phyloP scores from a whole-genome alignment of 768 basidiomycete genomes.

The Mycena chlorophos region DNA sequence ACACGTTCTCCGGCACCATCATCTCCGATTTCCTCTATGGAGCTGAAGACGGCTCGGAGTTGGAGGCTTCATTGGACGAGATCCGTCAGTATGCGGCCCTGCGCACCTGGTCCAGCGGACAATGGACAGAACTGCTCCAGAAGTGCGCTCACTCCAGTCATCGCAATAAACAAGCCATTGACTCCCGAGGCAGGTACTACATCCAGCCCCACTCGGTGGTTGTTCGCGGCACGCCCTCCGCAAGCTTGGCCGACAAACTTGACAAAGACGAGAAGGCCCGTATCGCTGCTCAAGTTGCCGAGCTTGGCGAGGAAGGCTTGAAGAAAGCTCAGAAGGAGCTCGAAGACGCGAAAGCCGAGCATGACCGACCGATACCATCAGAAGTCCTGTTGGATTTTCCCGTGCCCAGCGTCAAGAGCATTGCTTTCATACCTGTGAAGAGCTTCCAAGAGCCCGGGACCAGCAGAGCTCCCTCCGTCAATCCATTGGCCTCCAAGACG shows the following conservation, averaged over 20 bases:
- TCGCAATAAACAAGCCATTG: no score
- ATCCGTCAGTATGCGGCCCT: constrained; percentile 69
- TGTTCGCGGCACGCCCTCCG: constrained; percentile 88
- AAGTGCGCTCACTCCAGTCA: constrained; percentile 52
- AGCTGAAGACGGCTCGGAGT: constrained; percentile 74
- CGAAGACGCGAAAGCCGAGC: constrained; percentile 82
- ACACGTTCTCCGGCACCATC: constrained; percentile 71
- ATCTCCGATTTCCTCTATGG: constrained; percentile 90
- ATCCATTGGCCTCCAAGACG: constrained; percentile 33
- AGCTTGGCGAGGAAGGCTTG: constrained; percentile 81
- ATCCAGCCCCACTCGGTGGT: constrained; percentile 70
- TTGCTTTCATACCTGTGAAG: constrained; percentile 85
- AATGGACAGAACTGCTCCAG: constrained; percentile 77
- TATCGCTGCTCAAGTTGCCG: constrained; percentile 63
- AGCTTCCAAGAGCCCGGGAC: constrained; percentile 62
- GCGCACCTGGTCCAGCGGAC: constrained; percentile 65
- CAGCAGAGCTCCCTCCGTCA: constrained; percentile 38
- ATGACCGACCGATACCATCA: constrained; percentile 78
- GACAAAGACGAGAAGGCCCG: constrained; percentile 81
- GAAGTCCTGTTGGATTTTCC: constrained; percentile 83
- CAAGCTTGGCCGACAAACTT: constrained; percentile 74
- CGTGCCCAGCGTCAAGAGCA: constrained; percentile 87
- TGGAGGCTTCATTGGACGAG: constrained; percentile 73
- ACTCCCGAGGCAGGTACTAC: constrained; percentile 80
- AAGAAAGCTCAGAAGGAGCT: constrained; percentile 64